phyloP scores from a whole-genome alignment of 306 rosid species.

The Trifolium pratense region DNA sequence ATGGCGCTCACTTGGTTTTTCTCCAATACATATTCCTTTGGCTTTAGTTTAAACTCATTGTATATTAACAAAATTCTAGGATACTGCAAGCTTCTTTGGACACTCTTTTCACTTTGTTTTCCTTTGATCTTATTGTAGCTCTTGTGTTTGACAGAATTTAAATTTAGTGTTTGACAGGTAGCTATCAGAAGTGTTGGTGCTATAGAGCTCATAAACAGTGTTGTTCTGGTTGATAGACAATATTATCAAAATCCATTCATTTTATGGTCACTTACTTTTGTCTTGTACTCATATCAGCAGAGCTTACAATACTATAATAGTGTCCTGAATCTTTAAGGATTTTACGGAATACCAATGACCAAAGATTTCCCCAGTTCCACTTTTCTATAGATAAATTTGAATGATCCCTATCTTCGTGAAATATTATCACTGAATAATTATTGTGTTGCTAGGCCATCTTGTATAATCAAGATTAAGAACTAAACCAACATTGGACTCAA shows the following conservation, averaged over 20 bases:
- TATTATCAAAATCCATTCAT: constrained; percentile 13
- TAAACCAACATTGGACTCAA: no score
- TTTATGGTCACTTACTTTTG: constrained; percentile 1
- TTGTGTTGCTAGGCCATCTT: constrained; percentile 73
- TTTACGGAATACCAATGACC: constrained; percentile 8
- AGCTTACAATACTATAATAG: background rate
- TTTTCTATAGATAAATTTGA: constrained; percentile 28
- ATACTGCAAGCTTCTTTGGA: background rate
- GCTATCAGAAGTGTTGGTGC: background rate
- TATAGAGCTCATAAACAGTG: no score
- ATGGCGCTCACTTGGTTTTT: no score
- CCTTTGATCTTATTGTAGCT: constrained; percentile 1
- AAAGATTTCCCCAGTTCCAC: background rate
- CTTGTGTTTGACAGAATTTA: constrained; percentile 4
- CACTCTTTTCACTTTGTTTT: background rate
- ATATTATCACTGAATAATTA: constrained; percentile 7
- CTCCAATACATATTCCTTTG: no score
- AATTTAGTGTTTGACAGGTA: background rate
- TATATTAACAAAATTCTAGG: no score
- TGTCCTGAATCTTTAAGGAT: constrained; percentile 11
- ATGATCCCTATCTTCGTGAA: background rate
- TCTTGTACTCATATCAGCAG: constrained; percentile 12
- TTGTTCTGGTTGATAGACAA: constrained; percentile 3
- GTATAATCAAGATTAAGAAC: no score
- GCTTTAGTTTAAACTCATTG: no score